These are phyloP conservation scores for Phytophthora citricola DNA, from an alignment of 352 stramenopile species.

Conservation along the genomic window DNA sequence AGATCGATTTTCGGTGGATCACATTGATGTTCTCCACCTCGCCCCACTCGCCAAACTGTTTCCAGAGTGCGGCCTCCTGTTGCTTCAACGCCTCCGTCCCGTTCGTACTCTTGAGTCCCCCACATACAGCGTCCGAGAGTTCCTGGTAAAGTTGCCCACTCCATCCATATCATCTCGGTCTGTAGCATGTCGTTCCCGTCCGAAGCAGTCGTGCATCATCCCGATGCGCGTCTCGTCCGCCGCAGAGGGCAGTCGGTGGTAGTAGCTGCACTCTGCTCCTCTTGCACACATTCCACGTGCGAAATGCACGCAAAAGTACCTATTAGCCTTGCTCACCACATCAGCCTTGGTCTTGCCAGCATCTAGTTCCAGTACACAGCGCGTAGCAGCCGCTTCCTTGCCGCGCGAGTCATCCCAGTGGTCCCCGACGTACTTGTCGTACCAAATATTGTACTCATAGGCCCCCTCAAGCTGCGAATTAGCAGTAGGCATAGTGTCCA, in stretches of 20 bases:
- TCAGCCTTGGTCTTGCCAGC: slow-evolving; percentile 93
- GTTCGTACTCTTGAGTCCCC: slow-evolving; percentile 77
- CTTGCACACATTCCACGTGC: slow-evolving; percentile 91
- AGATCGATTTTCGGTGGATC: slow-evolving; percentile 91
- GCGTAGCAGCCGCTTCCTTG: slow-evolving; percentile 87
- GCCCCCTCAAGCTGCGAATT: slow-evolving; percentile 91
- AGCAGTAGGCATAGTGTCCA: slow-evolving; percentile 87
- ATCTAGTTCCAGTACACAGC: slow-evolving; percentile 87
- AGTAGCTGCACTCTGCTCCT: slow-evolving; percentile 92
- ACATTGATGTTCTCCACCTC: slow-evolving; percentile 96
- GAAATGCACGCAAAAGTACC: slow-evolving; percentile 94
- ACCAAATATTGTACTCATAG: slow-evolving; percentile 97
- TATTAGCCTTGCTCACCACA: slow-evolving; percentile 81
- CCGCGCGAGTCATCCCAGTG: slow-evolving; percentile 87
- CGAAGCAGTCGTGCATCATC: slow-evolving; percentile 94
- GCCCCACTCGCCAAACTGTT: slow-evolving; percentile 94
- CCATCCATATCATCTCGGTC: slow-evolving; percentile 94
- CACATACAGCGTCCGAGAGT: slow-evolving; percentile 93
- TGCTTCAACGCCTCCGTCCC: slow-evolving; percentile 51
- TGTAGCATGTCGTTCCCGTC: slow-evolving; percentile 88
- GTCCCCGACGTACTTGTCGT: slow-evolving; percentile 94
- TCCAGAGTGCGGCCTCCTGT: slow-evolving; percentile 73
- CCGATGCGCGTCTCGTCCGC: slow-evolving; percentile 78
- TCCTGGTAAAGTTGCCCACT: slow-evolving; percentile 91
- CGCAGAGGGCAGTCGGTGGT: slow-evolving; percentile 87